A percentile compares a stretch with the other conserved stretches of the same genome.
Evolutionary conservation across 768 basidiomycete genomes (phyloP).

Genomic region (Boletus eberwhitei): DNA sequence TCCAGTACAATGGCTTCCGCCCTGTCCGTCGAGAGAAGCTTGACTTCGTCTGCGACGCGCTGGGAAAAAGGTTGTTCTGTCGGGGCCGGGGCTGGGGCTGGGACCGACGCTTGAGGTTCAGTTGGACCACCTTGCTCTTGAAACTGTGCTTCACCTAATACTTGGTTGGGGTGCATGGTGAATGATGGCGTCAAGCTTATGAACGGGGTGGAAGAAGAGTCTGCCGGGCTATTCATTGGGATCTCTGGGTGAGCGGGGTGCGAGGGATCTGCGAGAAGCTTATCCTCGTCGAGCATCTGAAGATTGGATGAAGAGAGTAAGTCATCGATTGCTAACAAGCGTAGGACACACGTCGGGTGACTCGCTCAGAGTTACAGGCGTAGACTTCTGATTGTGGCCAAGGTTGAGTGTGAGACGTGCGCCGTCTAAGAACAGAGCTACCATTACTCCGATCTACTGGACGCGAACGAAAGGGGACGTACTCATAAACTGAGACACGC

Average conservation of each 20-base stretch:
- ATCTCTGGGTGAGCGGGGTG: constrained; percentile 2
- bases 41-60: constrained; percentile 15
- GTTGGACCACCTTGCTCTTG: neutral
- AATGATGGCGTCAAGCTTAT: constrained; percentile 14
- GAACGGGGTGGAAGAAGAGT: constrained; percentile 15
- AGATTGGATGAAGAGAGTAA: neutral
- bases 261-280: constrained; percentile 10
- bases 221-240: constrained; percentile 6
- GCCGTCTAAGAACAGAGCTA: constrained; percentile 13
- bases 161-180: constrained; percentile 3
- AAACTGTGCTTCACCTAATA: neutral
- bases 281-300: constrained; percentile 19
- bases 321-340: neutral
- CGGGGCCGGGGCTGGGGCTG: neutral
- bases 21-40: constrained; percentile 23
- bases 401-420: constrained; percentile 25
- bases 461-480: neutral
- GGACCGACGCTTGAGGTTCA: neutral
- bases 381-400: constrained; percentile 2
- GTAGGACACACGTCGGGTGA: constrained; percentile 14
- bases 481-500: constrained; percentile 30
- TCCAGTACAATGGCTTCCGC: constrained; percentile 26
- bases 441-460: neutral
- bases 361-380: neutral
- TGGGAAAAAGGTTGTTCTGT: constrained; percentile 6